Evolutionary conservation across 2,329 filamentous ascomycete genomes (phyloP).

Genomic region (Metarhizium brunneum): DNA sequence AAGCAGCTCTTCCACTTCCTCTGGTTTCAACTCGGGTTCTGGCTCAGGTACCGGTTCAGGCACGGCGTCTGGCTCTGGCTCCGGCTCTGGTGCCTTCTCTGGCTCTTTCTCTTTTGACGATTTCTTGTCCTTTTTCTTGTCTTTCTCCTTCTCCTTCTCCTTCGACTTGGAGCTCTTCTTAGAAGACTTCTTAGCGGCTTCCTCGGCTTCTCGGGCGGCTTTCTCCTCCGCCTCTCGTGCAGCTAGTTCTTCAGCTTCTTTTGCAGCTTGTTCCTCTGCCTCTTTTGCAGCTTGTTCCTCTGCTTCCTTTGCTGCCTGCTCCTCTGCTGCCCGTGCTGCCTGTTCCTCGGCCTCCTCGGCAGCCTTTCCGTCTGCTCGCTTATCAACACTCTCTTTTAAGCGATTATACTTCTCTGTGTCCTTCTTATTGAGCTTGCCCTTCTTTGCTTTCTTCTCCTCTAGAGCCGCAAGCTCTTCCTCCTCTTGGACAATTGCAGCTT

Average conservation of each 20-base stretch:
- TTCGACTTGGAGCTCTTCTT: slow-evolving; percentile 29
- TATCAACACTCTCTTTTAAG: slow-evolving; percentile 24
- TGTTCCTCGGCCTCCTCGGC: slow-evolving; percentile 26
- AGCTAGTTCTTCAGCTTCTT: slow-evolving; percentile 13
- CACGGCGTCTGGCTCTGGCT: slow-evolving; percentile 8
- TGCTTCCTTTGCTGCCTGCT: slow-evolving; percentile 25
- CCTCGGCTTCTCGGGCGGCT: slow-evolving; percentile 25
- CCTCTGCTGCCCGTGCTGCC: slow-evolving; percentile 28
- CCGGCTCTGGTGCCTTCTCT: slow-evolving; percentile 1
- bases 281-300: slow-evolving; percentile 9
- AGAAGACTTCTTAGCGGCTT: slow-evolving; percentile 27
- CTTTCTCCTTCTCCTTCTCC: slow-evolving; percentile 12
- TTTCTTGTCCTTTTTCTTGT: slow-evolving; percentile 16
- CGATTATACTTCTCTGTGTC: slow-evolving; percentile 34
- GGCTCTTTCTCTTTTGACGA: slow-evolving; percentile 10
- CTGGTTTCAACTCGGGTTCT: slow-evolving; percentile 26
- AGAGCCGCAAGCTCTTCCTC: slow-evolving; percentile 30
- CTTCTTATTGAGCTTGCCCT: slow-evolving; percentile 33
- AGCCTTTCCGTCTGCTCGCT: slow-evolving; percentile 31
- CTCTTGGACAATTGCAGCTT: slow-evolving; percentile 17
- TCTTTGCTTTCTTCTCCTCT: slow-evolving; percentile 40
- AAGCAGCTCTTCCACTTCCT: slow-evolving; percentile 35
- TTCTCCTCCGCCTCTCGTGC: slow-evolving; percentile 13
- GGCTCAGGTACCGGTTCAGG: slow-evolving; percentile 8
- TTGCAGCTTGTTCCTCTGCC: slow-evolving; percentile 9